phyloP scores from a whole-genome alignment of 306 rosid genomes.

The Luffa aegyptiaca region DNA sequence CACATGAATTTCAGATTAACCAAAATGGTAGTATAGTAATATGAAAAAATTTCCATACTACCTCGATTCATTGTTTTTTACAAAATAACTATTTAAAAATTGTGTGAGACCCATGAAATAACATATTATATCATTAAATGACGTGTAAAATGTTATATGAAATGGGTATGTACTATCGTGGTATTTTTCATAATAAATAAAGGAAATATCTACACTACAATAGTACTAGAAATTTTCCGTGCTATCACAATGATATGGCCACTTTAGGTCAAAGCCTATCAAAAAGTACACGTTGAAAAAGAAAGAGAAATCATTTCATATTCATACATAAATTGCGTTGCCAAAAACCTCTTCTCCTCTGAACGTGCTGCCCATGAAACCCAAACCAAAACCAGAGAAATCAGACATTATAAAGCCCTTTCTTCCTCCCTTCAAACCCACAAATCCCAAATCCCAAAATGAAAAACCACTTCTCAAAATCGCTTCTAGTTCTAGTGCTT shows the following conservation, averaged over 20 bases:
- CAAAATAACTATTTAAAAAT: too few relatives aligned
- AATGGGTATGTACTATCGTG: too few relatives aligned
- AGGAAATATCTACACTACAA: too few relatives aligned
- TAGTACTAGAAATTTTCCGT: too few relatives aligned
- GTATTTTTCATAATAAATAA: too few relatives aligned
- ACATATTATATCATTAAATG: too few relatives aligned
- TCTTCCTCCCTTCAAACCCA: neutral
- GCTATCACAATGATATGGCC: neutral
- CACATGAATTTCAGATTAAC: too few relatives aligned
- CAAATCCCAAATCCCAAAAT: constrained; percentile 14
- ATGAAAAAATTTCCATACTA: too few relatives aligned
- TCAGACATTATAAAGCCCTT: neutral
- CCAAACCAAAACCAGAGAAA: neutral
- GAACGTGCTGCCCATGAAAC: neutral
- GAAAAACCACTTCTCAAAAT: neutral
- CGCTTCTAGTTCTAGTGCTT: constrained; percentile 3
- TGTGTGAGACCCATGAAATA: too few relatives aligned
- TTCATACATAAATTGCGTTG: neutral
- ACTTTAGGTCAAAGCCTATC: neutral
- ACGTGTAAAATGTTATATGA: too few relatives aligned
- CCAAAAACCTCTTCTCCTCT: neutral
- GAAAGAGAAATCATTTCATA: neutral
- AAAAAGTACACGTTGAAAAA: neutral
- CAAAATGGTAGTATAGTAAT: too few relatives aligned
- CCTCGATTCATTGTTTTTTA: too few relatives aligned